A percentile compares a stretch with the other conserved stretches of the same genome.
These are phyloP conservation scores for Ophiostoma sp. DNA, from an alignment of 2,329 filamentous ascomycete genomes.

Conservation along the genomic window DNA sequence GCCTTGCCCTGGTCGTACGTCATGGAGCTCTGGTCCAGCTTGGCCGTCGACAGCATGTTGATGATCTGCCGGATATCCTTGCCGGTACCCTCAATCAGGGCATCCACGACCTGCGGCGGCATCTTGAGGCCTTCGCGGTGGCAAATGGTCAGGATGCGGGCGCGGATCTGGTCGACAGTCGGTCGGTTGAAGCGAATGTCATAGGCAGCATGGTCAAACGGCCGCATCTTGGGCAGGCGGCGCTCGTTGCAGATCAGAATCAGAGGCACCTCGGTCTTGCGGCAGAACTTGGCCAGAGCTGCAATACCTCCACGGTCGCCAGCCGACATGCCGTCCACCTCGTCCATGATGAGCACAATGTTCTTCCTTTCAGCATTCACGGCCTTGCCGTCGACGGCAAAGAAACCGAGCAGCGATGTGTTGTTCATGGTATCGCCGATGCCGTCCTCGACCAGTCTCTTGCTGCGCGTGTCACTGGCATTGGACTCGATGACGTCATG, in stretches of 20 bases:
- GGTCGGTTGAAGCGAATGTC: conserved; percentile 86
- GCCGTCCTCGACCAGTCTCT: conserved; percentile 85
- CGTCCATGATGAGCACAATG: conserved; percentile 95
- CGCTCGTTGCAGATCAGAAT: conserved; percentile 98
- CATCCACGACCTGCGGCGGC: conserved; percentile 76
- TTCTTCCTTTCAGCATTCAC: conserved; percentile 83
- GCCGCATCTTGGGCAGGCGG: conserved; percentile 92
- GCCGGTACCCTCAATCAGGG: conserved; percentile 89
- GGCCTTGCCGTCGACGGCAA: conserved; percentile 74
- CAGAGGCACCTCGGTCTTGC: conserved; percentile 88
- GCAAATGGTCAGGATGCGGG: conserved; percentile 90
- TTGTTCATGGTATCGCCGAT: conserved; percentile 90
- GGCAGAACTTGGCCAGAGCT: conserved; percentile 88
- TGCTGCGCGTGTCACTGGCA: conserved; percentile 91
- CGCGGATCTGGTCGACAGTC: conserved; percentile 84
- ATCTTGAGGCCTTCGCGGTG: conserved; percentile 87
- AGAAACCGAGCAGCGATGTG: conserved; percentile 86
- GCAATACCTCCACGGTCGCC: conserved; percentile 94
- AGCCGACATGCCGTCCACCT: conserved; percentile 97
- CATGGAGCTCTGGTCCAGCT: conserved; percentile 76
- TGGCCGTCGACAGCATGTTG: conserved; percentile 95
- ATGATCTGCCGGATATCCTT: conserved; percentile 97
- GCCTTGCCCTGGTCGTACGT: conserved; percentile 80
- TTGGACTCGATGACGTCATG: conserved; percentile 94
- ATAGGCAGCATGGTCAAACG: conserved; percentile 80